Conservation (phyloP, 139 green algal genomes). For the Auxenochlorella protothecoides region DNA sequence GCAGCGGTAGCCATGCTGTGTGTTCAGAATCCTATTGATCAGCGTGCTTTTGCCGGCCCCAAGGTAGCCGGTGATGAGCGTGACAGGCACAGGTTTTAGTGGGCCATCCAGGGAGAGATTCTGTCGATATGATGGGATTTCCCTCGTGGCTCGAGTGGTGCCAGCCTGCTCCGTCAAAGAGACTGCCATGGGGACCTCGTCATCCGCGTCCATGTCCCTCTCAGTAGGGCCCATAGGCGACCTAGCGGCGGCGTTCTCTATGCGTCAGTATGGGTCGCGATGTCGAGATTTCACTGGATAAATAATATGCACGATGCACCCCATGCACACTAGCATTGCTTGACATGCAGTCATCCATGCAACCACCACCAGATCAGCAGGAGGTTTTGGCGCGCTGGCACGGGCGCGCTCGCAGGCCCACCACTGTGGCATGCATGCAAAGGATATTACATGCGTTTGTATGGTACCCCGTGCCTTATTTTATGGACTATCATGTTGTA, state of each 20-base stretch:
- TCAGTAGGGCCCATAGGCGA: background rate
- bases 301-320: background rate
- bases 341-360: too few relatives aligned
- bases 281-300: background rate
- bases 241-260: background rate
- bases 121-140: background rate
- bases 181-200: background rate
- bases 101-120: background rate
- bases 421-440: too few relatives aligned
- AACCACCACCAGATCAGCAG: too few relatives aligned
- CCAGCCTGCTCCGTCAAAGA: background rate
- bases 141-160: background rate
- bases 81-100: constrained; percentile 39
- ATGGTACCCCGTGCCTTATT: too few relatives aligned
- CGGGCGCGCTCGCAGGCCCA: too few relatives aligned
- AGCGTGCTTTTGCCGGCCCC: constrained; percentile 71
- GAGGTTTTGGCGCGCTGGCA: too few relatives aligned
- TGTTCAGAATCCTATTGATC: constrained; percentile 82
- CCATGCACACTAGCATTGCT: too few relatives aligned
- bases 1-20: constrained; percentile 56
- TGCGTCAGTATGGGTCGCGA: background rate
- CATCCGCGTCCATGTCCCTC: background rate
- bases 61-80: constrained; percentile 48
- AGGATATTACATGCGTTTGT: too few relatives aligned
- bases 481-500: too few relatives aligned